These are phyloP conservation scores for Miscanthus lutarioriparius DNA, from an alignment of 176 grass and related monocot genomes.

Conservation along the genomic window DNA sequence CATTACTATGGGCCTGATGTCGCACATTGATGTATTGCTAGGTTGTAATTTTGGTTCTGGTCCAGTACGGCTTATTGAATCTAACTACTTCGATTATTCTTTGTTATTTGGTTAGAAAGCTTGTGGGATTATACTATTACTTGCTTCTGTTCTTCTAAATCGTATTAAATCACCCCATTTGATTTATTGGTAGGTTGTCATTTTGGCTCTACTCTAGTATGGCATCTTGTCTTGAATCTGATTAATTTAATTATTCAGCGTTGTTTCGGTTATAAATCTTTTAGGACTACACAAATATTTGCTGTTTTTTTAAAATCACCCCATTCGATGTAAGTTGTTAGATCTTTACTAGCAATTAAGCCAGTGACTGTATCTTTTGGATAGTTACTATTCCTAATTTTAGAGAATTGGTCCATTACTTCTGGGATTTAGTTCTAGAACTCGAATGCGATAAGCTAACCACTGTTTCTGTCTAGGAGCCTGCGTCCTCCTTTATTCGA, in stretches of 20 bases:
- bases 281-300: background rate
- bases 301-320: background rate
- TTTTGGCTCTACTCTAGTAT: background rate
- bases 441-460: background rate
- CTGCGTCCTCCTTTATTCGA: background rate
- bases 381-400: background rate
- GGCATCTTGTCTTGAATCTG: background rate
- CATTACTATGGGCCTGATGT: background rate
- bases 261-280: background rate
- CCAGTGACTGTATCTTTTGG: background rate
- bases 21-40: background rate
- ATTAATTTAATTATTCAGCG: background rate
- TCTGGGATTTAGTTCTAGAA: background rate
- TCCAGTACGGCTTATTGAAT: background rate
- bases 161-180: background rate
- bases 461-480: background rate
- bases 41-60: background rate
- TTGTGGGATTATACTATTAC: background rate
- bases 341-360: background rate
- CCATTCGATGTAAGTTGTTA: background rate
- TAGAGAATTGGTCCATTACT: background rate
- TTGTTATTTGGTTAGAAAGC: background rate
- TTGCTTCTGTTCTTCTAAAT: background rate
- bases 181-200: background rate
- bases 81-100: background rate